phyloP scores from a whole-genome alignment of 1,139 yeast genomes.

The Wickerhamiella infanticola region DNA sequence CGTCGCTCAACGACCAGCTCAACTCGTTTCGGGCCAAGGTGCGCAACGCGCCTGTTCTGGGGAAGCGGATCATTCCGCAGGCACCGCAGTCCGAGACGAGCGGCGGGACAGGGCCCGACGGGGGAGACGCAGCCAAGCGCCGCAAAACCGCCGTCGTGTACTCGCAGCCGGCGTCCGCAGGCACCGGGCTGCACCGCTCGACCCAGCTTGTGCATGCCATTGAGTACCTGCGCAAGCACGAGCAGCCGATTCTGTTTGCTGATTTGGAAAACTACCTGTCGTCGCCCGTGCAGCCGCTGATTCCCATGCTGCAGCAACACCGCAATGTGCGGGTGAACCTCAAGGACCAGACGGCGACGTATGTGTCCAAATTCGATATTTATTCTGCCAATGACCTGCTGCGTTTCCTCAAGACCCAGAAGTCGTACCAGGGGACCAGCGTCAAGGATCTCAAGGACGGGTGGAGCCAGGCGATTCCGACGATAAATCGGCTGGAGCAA shows the following conservation, averaged over 20 bases:
- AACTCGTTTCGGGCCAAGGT: conserved; percentile 47
- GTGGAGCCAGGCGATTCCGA: conserved; percentile 82
- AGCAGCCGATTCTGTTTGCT: conserved; percentile 48
- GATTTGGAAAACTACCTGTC: conserved; percentile 46
- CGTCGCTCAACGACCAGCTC: conserved; percentile 30
- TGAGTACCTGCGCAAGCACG: conserved; percentile 62
- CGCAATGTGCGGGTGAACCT: conserved; percentile 40
- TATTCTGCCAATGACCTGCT: conserved; percentile 65
- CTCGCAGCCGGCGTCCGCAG: conserved; percentile 25
- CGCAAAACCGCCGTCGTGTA: conserved; percentile 15
- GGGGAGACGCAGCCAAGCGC: conserved; percentile 16
- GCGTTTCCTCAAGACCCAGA: conserved; percentile 59
- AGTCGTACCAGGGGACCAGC: conserved; percentile 74
- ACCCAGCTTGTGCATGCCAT: conserved; percentile 79
- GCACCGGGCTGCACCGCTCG: conserved; percentile 48
- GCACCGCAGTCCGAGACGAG: conserved; percentile 7
- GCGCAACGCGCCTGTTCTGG: conserved; percentile 39
- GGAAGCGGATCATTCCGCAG: conserved; percentile 22
- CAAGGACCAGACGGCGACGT: conserved; percentile 52
- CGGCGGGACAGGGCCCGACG: conserved; percentile 7
- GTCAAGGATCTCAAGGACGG: conserved; percentile 91
- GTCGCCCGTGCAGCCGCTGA: conserved; percentile 27
- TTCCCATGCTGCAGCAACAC: conserved; percentile 52
- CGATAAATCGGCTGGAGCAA: conserved; percentile 61
- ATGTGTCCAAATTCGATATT: conserved; percentile 78